These are phyloP conservation scores for Thielaviopsis ethacetica DNA, from an alignment of 2,329 filamentous ascomycete genomes.

Conservation along the genomic window DNA sequence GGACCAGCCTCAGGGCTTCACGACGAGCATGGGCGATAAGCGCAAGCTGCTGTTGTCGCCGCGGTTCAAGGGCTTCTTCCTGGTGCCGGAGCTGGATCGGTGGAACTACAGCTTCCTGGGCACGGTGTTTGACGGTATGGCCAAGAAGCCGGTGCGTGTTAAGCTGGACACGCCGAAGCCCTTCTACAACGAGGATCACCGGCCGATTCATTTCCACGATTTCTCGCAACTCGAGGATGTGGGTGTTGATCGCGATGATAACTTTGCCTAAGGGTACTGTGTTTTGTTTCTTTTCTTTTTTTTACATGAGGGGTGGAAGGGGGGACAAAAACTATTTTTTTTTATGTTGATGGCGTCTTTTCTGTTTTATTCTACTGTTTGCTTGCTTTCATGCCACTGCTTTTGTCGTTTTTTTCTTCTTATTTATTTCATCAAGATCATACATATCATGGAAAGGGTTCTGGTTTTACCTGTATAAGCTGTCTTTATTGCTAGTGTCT, in stretches of 20 bases:
- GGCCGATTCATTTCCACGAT: slow-evolving; percentile 89
- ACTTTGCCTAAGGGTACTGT: slow-evolving; percentile 55
- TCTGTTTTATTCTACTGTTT: neutral
- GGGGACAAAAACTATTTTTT: neutral
- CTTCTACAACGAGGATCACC: slow-evolving; percentile 86
- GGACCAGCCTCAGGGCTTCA: slow-evolving; percentile 89
- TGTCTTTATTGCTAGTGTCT: neutral
- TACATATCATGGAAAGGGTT: neutral
- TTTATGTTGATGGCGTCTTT: neutral
- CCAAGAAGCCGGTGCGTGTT: slow-evolving; percentile 82
- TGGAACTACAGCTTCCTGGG: slow-evolving; percentile 99
- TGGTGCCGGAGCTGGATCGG: slow-evolving; percentile 73
- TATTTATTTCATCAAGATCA: neutral
- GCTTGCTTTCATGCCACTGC: too few relatives aligned
- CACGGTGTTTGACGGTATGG: slow-evolving; percentile 66
- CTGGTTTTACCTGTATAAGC: neutral
- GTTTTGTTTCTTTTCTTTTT: neutral
- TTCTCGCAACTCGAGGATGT: slow-evolving; percentile 96
- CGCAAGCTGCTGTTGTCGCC: slow-evolving; percentile 86
- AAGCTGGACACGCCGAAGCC: slow-evolving; percentile 81
- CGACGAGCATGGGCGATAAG: slow-evolving; percentile 83
- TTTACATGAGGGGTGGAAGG: neutral
- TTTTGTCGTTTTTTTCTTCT: neutral
- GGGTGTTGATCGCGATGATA: slow-evolving; percentile 84
- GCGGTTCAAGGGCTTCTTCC: slow-evolving; percentile 87